phyloP scores from a whole-genome alignment of 2,329 filamentous ascomycete species.

The Diplodia sapinea region DNA sequence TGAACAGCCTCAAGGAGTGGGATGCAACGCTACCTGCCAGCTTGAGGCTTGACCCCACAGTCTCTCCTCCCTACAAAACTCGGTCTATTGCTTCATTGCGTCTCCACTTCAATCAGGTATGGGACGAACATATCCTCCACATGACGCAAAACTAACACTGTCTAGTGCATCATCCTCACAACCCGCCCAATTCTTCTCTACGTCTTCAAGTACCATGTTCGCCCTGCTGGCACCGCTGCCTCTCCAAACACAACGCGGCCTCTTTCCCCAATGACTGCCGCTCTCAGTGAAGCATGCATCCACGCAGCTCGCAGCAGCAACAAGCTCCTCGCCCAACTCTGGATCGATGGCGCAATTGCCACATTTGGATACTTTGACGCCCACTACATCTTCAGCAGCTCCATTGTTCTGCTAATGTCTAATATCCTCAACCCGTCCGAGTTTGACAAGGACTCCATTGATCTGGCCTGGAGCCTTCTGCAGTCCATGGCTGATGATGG shows the following conservation, averaged over 20 bases:
- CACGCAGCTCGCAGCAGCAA: slow-evolving; percentile 38
- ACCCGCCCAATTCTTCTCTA: slow-evolving; percentile 50
- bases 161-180: slow-evolving; percentile 49
- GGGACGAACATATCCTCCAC: not conserved
- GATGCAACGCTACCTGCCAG: slow-evolving; percentile 47
- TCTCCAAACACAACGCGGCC: slow-evolving; percentile 31
- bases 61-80: slow-evolving; percentile 36
- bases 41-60: slow-evolving; percentile 42
- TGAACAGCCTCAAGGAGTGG: slow-evolving; percentile 49
- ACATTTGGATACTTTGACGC: slow-evolving; percentile 41
- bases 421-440: slow-evolving; percentile 37
- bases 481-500: slow-evolving; percentile 50
- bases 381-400: slow-evolving; percentile 40
- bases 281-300: slow-evolving; percentile 42
- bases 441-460: slow-evolving; percentile 36
- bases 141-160: not conserved
- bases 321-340: slow-evolving; percentile 38
- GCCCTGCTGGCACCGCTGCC: slow-evolving; percentile 21
- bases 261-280: slow-evolving; percentile 41
- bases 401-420: slow-evolving; percentile 38
- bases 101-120: slow-evolving; percentile 31
- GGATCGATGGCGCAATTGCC: slow-evolving; percentile 38
- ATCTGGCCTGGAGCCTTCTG: slow-evolving; percentile 35
- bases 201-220: slow-evolving; percentile 41
- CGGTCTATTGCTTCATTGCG: slow-evolving; percentile 26